Percentiles rank a stretch among this genome's conserved stretches.
These are phyloP conservation scores for Coemansia sp. DNA, from an alignment of 192 early-diverging fungal species.

Conservation along the genomic window DNA sequence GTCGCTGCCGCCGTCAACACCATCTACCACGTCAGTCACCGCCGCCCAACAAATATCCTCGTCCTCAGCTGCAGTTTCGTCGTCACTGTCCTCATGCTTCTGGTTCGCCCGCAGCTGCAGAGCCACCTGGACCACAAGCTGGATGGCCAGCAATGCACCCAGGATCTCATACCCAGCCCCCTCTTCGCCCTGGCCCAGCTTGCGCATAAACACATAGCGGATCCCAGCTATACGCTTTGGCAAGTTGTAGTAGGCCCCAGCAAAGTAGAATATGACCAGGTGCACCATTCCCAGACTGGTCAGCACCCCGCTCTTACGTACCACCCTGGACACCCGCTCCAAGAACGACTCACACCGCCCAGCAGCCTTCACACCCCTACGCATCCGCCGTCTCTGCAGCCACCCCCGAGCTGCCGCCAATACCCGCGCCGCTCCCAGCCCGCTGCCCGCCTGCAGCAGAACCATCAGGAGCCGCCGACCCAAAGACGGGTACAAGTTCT, in stretches of 20 bases:
- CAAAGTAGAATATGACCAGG: slow-evolving; percentile 84
- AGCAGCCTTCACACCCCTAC: neutral
- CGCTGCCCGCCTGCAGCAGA: slow-evolving; percentile 24
- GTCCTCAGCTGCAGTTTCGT: neutral
- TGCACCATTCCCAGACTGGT: slow-evolving; percentile 53
- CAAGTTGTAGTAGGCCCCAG: slow-evolving; percentile 73
- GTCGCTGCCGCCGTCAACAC: neutral
- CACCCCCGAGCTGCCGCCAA: slow-evolving; percentile 13
- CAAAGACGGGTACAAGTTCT: slow-evolving; percentile 49
- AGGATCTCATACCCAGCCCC: slow-evolving; percentile 77
- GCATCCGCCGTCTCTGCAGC: slow-evolving; percentile 14
- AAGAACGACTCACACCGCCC: slow-evolving; percentile 1
- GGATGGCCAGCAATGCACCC: slow-evolving; percentile 71
- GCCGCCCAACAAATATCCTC: slow-evolving; percentile 1
- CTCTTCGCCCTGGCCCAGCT: slow-evolving; percentile 67
- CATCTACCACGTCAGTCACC: neutral
- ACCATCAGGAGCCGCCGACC: slow-evolving; percentile 35
- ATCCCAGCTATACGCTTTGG: slow-evolving; percentile 75
- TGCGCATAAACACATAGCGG: slow-evolving; percentile 78
- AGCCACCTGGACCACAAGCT: slow-evolving; percentile 58
- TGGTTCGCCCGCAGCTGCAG: slow-evolving; percentile 32
- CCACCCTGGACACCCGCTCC: neutral
- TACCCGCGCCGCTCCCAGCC: neutral
- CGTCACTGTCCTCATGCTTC: slow-evolving; percentile 11
- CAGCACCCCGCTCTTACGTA: slow-evolving; percentile 3